A percentile compares a stretch with the other conserved stretches of the same genome.
Conservation (phyloP, 2,329 filamentous ascomycete genomes). For the Bipolaris cookei region DNA sequence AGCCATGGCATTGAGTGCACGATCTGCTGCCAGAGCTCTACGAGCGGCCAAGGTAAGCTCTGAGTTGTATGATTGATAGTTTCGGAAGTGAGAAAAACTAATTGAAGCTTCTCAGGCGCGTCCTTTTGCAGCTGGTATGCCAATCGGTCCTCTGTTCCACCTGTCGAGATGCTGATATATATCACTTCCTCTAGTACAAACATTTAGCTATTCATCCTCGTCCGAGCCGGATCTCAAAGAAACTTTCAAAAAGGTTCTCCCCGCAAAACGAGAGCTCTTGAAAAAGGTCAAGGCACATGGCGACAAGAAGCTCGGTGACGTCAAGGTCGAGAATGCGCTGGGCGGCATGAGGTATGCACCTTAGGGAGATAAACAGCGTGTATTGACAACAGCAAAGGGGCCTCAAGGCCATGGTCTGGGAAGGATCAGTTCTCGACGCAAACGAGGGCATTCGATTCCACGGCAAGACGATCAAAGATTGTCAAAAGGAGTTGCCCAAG, state of each 20-base stretch:
- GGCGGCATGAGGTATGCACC: conserved; percentile 81
- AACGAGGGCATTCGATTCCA: conserved; percentile 99
- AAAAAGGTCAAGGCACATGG: conserved; percentile 90
- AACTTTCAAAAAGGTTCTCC: conserved; percentile 81
- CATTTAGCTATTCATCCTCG: conserved; percentile 71
- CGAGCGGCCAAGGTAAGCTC: conserved; percentile 67
- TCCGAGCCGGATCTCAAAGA: conserved; percentile 89
- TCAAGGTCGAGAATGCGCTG: conserved; percentile 92
- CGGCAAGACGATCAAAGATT: conserved; percentile 97
- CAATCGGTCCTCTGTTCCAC: conserved; percentile 23
- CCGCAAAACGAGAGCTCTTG: conserved; percentile 89
- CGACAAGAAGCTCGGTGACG: conserved; percentile 83
- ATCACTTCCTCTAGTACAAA: conserved; percentile 41
- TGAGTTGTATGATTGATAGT: not conserved
- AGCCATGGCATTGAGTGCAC: conserved; percentile 69
- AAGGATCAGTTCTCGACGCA: conserved; percentile 94
- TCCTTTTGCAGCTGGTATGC: conserved; percentile 47
- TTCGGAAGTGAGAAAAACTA: conserved; percentile 12
- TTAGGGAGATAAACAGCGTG: not conserved
- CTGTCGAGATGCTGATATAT: conserved; percentile 22
- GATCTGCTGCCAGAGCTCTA: conserved; percentile 67
- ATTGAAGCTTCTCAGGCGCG: conserved; percentile 34
- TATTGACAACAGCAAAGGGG: conserved; percentile 58
- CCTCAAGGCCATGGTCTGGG: conserved; percentile 98
- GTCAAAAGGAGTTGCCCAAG: conserved; percentile 91